Percentiles rank a stretch among this genome's conserved stretches.
Evolutionary conservation across 1,284 basidiomycete genomes (phyloP).

Genomic region (Moesziomyces aphidis): DNA sequence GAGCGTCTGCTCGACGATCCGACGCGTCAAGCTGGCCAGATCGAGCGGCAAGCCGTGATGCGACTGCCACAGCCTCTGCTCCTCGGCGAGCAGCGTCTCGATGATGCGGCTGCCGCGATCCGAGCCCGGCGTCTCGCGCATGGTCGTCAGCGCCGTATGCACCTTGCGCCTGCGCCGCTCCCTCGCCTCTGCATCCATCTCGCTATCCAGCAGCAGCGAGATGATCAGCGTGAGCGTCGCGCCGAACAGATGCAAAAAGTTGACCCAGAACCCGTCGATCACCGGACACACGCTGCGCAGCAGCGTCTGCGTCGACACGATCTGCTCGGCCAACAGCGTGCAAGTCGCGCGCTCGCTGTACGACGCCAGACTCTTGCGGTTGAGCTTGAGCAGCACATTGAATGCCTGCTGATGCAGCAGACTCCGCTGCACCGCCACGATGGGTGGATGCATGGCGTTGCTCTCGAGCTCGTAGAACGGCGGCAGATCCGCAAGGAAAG

Average conservation of each 20-base stretch:
- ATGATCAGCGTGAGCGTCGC: slow-evolving; percentile 52
- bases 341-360: slow-evolving; percentile 41
- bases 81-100: slow-evolving; percentile 46
- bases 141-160: slow-evolving; percentile 21
- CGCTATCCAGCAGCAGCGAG: slow-evolving; percentile 45
- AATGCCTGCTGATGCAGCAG: slow-evolving; percentile 56
- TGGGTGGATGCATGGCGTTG: slow-evolving; percentile 30
- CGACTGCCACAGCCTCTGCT: slow-evolving; percentile 33
- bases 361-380: slow-evolving; percentile 33
- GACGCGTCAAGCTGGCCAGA: slow-evolving; percentile 17
- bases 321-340: slow-evolving; percentile 46
- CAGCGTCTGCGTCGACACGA: slow-evolving; percentile 49
- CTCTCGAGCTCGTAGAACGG: slow-evolving; percentile 47
- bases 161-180: slow-evolving; percentile 23
- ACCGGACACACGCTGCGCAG: slow-evolving; percentile 49
- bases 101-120: slow-evolving; percentile 48
- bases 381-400: slow-evolving; percentile 49
- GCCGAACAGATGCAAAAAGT: slow-evolving; percentile 48
- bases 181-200: slow-evolving; percentile 20
- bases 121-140: slow-evolving; percentile 42
- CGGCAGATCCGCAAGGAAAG: slow-evolving; percentile 43
- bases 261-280: slow-evolving; percentile 55
- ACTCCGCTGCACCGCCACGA: slow-evolving; percentile 50
- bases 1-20: slow-evolving; percentile 10
- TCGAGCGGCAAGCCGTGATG: slow-evolving; percentile 6